Base-by-base conservation (phyloP, 2,329 filamentous ascomycete species). In the Zopfia rhizophila region DNA sequence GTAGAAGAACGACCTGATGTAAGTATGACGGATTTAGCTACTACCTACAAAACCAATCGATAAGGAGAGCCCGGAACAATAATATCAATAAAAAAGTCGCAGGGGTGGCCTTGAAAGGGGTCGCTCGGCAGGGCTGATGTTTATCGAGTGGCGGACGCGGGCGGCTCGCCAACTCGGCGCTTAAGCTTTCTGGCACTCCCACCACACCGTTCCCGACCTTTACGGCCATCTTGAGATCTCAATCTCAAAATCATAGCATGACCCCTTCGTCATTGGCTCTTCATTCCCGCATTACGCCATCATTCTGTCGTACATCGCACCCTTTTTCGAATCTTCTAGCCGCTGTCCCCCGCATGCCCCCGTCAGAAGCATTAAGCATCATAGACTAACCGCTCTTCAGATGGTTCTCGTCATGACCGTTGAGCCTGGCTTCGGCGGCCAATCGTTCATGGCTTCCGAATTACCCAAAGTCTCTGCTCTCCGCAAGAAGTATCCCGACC, bases 351-450 rank as follows among this genome's bases (percentile, higher is more conserved):
- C 38, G 33, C 42, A 35, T 33, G 38, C 17, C 42, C 43, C 43
- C 49, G 51, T 46, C 28, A 47, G 38, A 37, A 51, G 48, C 45
- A 51, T 53, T 44, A 44, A 41, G 14, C 13, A 35, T 25, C 19
- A 22, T 33, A 29, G 21, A 47, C 51, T 45, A 39, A 50, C 64
- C 43, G 8, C 25, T 14, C 13, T 27, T 8, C 53, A 97, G 93
- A 99, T 99, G 94, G 91, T 96, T 25, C 85, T 99, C 13, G 84
- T 99, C 50, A 99, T 99, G 94, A 99, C 94, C 1, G 94, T 99
- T 30, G 85, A 99, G 75, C 94, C 94, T 31, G 94, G 94, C 32
- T 99, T 99, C 68, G 94, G 94, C 53, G 94, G 94, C 5, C 94
- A 99, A 71, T 97, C 96, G 69, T 99, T 99, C 80, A 97, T 97